Percentiles rank a stretch among this genome's conserved stretches.
These are phyloP conservation scores for Globisporangium acanthophoron DNA, from an alignment of 352 stramenopile genomes.

Conservation along the genomic window DNA sequence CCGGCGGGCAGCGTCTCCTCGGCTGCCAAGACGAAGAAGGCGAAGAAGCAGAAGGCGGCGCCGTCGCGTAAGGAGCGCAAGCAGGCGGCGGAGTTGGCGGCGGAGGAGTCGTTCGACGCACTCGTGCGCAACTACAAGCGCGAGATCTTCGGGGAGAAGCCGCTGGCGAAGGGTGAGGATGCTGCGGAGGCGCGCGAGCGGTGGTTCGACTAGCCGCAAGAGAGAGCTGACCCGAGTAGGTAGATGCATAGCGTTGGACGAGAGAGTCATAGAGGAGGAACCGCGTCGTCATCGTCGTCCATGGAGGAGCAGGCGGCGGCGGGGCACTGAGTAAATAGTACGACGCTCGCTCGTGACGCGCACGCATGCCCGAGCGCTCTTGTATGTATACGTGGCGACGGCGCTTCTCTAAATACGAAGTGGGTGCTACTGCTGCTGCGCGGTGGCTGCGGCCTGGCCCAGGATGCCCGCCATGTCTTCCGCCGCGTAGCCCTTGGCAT, in stretches of 20 bases:
- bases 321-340: too few relatives aligned
- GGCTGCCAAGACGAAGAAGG: not conserved
- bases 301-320: too few relatives aligned
- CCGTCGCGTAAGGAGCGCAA: conserved; percentile 74
- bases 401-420: not conserved
- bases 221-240: not conserved
- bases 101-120: conserved; percentile 73
- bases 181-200: conserved; percentile 26
- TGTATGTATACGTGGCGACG: not conserved
- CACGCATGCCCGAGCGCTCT: too few relatives aligned
- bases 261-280: not conserved
- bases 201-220: conserved; percentile 60
- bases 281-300: too few relatives aligned
- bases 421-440: not conserved
- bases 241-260: too few relatives aligned
- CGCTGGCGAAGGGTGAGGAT: conserved; percentile 8
- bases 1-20: not conserved
- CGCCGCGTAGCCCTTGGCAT: conserved; percentile 78
- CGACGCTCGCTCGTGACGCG: too few relatives aligned
- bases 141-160: conserved; percentile 63
- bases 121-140: conserved; percentile 82
- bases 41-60: conserved; percentile 19
- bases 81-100: conserved; percentile 33
- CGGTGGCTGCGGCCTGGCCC: conserved; percentile 50
- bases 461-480: conserved; percentile 84